Evolutionary conservation across 495 filamentous ascomycete species (phyloP).

Genomic region (Neurospora sp.): DNA sequence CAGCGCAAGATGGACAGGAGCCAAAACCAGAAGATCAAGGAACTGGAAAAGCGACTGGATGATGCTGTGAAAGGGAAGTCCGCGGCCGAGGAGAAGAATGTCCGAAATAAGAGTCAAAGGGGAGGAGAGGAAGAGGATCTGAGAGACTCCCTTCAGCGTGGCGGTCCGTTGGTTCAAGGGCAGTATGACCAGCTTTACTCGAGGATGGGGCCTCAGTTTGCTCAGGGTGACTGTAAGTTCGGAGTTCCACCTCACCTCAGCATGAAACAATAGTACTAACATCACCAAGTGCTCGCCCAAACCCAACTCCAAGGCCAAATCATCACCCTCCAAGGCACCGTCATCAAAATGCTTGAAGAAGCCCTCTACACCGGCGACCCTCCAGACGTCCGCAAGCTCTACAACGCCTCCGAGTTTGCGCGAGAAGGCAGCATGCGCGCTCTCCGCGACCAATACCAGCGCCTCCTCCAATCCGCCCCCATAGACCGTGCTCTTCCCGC

Average conservation of each 20-base stretch:
- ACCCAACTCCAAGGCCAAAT: conserved; percentile 27
- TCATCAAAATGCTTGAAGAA: conserved; percentile 24
- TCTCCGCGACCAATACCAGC: conserved; percentile 26
- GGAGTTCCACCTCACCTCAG: too few species aligned
- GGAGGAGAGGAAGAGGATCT: conserved; percentile 9
- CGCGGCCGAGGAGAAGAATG: conserved; percentile 7
- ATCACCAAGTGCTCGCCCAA: conserved; percentile 19
- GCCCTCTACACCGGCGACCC: conserved; percentile 17
- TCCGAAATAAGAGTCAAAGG: neutral
- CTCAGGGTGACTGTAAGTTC: conserved; percentile 21
- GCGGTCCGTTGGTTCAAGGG: conserved; percentile 16
- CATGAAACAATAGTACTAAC: neutral
- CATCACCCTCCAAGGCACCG: conserved; percentile 23
- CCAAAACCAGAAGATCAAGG: conserved; percentile 24
- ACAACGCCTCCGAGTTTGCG: conserved; percentile 27
- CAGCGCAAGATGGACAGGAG: conserved; percentile 21
- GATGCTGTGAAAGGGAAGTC: conserved; percentile 10
- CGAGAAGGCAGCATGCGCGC: conserved; percentile 24
- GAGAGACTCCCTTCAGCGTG: conserved; percentile 16
- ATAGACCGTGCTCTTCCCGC: neutral
- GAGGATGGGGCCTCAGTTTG: conserved; percentile 20
- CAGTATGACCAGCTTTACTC: conserved; percentile 21
- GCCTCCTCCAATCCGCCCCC: conserved; percentile 13
- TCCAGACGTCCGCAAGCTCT: conserved; percentile 17
- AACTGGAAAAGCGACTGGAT: conserved; percentile 25